These are phyloP conservation scores for Nadsonia commutata DNA, from an alignment of 1,139 yeast species.

Conservation along the genomic window DNA sequence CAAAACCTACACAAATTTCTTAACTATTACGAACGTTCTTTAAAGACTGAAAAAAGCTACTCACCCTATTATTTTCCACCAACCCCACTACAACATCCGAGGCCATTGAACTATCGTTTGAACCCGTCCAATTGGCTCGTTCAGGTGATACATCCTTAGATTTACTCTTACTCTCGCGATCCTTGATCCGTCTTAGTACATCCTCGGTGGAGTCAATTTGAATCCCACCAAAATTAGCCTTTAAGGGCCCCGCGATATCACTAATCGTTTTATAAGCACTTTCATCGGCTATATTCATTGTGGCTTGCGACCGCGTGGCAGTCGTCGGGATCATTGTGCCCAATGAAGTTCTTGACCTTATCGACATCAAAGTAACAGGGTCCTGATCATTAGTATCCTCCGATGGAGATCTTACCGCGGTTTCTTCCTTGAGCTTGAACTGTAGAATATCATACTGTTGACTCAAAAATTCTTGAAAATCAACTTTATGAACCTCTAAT, in stretches of 20 bases:
- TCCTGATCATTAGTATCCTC: neutral
- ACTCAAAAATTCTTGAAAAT: conserved; percentile 16
- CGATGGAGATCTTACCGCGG: conserved; percentile 3
- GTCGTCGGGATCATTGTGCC: too few species aligned
- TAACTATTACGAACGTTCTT: too few species aligned
- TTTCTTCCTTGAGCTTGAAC: conserved; percentile 4
- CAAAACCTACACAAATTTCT: too few species aligned
- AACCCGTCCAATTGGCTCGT: too few species aligned
- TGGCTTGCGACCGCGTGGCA: too few species aligned
- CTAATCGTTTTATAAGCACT: conserved; percentile 1
- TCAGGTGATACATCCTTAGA: too few species aligned
- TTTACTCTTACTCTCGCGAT: conserved; percentile 7
- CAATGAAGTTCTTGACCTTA: neutral
- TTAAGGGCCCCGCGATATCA: conserved; percentile 4
- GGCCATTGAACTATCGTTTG: too few species aligned
- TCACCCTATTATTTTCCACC: too few species aligned
- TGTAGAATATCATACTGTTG: conserved; percentile 13
- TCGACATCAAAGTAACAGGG: neutral
- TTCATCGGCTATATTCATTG: conserved; percentile 4
- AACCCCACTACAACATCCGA: too few species aligned
- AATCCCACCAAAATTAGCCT: conserved; percentile 18
- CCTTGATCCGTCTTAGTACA: conserved; percentile 16
- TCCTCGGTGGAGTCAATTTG: conserved; percentile 19
- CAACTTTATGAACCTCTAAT: conserved; percentile 7
- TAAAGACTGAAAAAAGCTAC: too few species aligned